Conservation (phyloP, 2,329 filamentous ascomycete species). For the Akanthomyces dipterigenus region DNA sequence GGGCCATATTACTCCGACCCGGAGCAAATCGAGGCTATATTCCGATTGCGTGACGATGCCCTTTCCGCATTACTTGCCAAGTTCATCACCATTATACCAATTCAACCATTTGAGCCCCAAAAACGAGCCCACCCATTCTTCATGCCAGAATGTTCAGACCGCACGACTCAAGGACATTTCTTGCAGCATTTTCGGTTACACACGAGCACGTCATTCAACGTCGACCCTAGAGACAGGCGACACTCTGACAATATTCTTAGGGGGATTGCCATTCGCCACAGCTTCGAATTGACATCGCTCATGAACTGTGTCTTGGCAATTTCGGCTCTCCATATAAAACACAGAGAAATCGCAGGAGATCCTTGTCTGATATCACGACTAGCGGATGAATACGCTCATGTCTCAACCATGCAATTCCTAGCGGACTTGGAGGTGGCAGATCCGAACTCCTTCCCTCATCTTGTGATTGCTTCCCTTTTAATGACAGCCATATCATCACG, state of each 20-base stretch:
- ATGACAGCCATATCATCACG: slow-evolving; percentile 45
- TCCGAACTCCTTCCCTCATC: slow-evolving; percentile 40
- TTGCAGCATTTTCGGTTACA: neutral
- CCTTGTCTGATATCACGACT: neutral
- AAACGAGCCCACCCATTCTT: neutral
- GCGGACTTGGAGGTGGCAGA: slow-evolving; percentile 34
- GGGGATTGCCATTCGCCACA: neutral
- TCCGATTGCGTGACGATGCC: neutral
- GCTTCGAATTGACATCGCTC: neutral
- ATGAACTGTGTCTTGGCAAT: neutral
- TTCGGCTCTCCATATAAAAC: neutral
- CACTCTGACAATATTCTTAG: neutral
- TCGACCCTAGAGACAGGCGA: neutral
- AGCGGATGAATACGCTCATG: neutral
- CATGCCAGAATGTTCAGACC: neutral
- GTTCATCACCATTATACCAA: neutral
- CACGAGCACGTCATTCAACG: slow-evolving; percentile 6
- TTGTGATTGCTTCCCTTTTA: slow-evolving; percentile 45
- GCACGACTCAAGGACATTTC: neutral
- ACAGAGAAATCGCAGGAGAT: neutral
- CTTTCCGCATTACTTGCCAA: neutral
- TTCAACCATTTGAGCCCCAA: neutral
- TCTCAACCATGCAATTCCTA: neutral
- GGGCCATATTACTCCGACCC: neutral
- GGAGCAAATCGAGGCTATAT: neutral